phyloP scores from a whole-genome alignment of 176 grass and related monocot species.

The Canna indica region DNA sequence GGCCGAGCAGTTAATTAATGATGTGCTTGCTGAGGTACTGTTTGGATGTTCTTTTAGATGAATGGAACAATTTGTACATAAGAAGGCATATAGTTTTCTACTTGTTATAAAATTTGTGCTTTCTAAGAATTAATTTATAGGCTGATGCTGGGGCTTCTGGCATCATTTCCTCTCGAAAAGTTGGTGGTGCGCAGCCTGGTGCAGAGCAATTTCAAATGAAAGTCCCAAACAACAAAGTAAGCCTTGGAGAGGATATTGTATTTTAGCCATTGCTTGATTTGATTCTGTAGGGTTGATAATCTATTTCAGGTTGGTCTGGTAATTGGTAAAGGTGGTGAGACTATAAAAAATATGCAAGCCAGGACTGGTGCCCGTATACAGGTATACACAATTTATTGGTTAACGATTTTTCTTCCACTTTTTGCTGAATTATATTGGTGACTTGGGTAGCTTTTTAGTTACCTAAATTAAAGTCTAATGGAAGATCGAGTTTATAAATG shows the following conservation, averaged over 20 bases:
- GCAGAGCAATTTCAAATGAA: constrained; percentile 82
- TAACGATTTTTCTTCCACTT: background rate
- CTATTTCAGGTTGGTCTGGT: constrained; percentile 69
- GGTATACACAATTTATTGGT: constrained; percentile 26
- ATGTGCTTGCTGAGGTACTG: constrained; percentile 71
- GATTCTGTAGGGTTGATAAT: background rate
- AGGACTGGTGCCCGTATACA: constrained; percentile 86
- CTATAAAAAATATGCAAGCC: constrained; percentile 92
- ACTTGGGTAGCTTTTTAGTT: background rate
- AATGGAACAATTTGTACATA: background rate
- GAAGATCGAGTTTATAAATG: background rate
- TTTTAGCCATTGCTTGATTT: constrained; percentile 4
- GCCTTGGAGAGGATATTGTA: background rate
- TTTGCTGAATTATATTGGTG: background rate
- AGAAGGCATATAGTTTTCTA: background rate
- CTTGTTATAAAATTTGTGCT: background rate
- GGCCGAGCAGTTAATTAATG: constrained; percentile 80
- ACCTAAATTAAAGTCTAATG: background rate
- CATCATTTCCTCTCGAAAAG: constrained; percentile 35
- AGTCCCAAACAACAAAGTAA: constrained; percentile 90
- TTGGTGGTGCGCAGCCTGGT: constrained; percentile 43
- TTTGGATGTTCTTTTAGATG: background rate
- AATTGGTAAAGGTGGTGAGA: constrained; percentile 91
- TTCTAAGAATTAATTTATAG: constrained; percentile 27
- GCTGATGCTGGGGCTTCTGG: constrained; percentile 78